These are phyloP conservation scores for Asterophora lycoperdoides DNA, from an alignment of 768 basidiomycete genomes.

Conservation along the genomic window DNA sequence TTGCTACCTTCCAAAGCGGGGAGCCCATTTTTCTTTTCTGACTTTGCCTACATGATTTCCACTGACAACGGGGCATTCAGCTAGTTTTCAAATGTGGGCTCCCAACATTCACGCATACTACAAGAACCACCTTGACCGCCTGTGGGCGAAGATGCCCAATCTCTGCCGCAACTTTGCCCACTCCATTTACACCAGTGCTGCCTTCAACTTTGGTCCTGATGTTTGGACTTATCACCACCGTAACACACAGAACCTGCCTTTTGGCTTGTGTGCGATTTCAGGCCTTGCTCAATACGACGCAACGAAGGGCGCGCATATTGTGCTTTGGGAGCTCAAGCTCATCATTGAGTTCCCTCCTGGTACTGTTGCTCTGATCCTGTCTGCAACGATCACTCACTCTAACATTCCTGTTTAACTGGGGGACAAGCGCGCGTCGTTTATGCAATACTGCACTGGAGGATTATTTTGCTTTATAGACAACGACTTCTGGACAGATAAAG, in stretches of 20 bases:
- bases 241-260: no score
- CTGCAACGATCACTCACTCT: no score
- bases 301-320: no score
- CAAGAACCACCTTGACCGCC: not conserved
- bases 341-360: no score
- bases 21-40: not conserved
- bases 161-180: slow-evolving; percentile 8
- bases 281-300: slow-evolving; percentile 8
- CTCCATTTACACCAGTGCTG: slow-evolving; percentile 16
- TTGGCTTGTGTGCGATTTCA: slow-evolving; percentile 21
- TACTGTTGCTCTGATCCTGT: no score
- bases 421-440: no score
- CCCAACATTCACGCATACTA: slow-evolving; percentile 11
- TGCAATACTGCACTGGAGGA: no score
- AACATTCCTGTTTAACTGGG: no score
- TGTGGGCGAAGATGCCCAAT: not conserved
- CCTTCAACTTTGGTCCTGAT: slow-evolving; percentile 22
- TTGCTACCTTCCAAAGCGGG: not conserved
- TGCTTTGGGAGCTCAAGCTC: no score
- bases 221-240: slow-evolving; percentile 13
- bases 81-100: slow-evolving; percentile 13
- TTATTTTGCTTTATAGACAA: no score
- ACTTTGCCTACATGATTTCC: not conserved
- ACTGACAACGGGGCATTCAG: slow-evolving; percentile 9
- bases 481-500: no score